These are phyloP conservation scores for Entophlyctis helioformis DNA, from an alignment of 192 early-diverging fungal species.

Conservation along the genomic window DNA sequence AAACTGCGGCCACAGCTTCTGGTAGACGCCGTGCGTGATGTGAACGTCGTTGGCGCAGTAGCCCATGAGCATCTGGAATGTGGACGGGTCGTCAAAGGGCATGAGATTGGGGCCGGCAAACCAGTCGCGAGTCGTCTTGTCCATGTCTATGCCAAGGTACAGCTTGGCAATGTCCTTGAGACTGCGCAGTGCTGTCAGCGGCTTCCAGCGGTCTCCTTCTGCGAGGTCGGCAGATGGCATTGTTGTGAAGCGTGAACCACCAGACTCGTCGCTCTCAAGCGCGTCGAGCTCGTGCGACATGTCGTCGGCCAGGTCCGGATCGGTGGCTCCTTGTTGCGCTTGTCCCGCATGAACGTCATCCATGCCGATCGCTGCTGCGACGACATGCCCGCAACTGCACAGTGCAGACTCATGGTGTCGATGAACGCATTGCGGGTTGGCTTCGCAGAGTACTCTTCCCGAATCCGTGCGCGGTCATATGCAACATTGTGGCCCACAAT, in stretches of 20 bases:
- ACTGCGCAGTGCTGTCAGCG: too few species aligned
- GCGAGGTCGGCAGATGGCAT: too few species aligned
- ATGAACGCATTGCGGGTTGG: slow-evolving; percentile 50
- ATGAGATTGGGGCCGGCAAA: slow-evolving; percentile 14
- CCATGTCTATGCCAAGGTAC: slow-evolving; percentile 46
- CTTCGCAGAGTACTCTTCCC: slow-evolving; percentile 71
- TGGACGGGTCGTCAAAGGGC: slow-evolving; percentile 24
- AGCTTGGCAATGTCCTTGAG: slow-evolving; percentile 67
- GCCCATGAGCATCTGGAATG: slow-evolving; percentile 54
- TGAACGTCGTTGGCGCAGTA: slow-evolving; percentile 88
- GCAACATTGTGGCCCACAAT: slow-evolving; percentile 88
- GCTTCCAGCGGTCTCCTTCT: too few species aligned
- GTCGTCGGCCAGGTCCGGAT: not conserved
- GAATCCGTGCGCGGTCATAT: slow-evolving; percentile 78
- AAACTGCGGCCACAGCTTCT: slow-evolving; percentile 57
- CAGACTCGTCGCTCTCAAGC: too few species aligned
- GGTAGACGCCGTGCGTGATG: slow-evolving; percentile 63
- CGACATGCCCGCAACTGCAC: slow-evolving; percentile 76
- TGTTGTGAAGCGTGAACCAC: too few species aligned
- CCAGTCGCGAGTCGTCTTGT: slow-evolving; percentile 18
- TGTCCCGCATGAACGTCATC: slow-evolving; percentile 54
- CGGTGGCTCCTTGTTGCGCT: too few species aligned
- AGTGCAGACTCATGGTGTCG: slow-evolving; percentile 92
- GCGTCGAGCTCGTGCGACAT: slow-evolving; percentile 21
- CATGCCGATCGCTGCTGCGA: slow-evolving; percentile 76